Evolutionary conservation across 441 rosid species (phyloP).

Genomic region (Corymbia calophylla): DNA sequence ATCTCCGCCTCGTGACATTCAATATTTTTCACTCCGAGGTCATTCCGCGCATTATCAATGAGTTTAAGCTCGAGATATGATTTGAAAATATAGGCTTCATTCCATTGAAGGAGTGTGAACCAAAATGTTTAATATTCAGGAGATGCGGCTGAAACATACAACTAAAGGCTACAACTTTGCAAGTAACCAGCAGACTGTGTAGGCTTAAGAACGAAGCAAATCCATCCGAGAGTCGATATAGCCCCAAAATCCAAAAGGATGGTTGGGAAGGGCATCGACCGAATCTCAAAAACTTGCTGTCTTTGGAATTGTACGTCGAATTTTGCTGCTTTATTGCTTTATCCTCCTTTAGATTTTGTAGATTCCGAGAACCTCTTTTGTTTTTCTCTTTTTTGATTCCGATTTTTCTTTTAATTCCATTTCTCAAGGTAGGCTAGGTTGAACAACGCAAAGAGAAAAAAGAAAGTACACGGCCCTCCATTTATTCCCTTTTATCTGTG

Average conservation of each 20-base stretch:
- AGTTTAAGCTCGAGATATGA: background rate
- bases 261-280: conserved; percentile 13
- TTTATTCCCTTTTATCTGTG: conserved; percentile 22
- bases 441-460: background rate
- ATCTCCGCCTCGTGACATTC: background rate
- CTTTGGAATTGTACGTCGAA: conserved; percentile 42
- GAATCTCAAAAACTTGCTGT: conserved; percentile 21
- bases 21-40: background rate
- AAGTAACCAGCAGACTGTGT: background rate
- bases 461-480: conserved; percentile 28
- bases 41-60: background rate
- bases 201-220: background rate
- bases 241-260: conserved; percentile 8
- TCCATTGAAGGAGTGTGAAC: background rate
- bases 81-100: background rate
- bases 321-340: conserved; percentile 30
- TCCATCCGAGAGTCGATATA: background rate
- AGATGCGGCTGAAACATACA: background rate
- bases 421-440: conserved; percentile 27
- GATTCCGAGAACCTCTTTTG: background rate
- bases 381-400: background rate
- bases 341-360: conserved; percentile 15
- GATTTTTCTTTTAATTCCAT: conserved; percentile 18
- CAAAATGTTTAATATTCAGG: background rate
- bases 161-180: background rate